These are phyloP conservation scores for Pyrus pyrifolia DNA, from an alignment of 306 rosid species.

Conservation along the genomic window DNA sequence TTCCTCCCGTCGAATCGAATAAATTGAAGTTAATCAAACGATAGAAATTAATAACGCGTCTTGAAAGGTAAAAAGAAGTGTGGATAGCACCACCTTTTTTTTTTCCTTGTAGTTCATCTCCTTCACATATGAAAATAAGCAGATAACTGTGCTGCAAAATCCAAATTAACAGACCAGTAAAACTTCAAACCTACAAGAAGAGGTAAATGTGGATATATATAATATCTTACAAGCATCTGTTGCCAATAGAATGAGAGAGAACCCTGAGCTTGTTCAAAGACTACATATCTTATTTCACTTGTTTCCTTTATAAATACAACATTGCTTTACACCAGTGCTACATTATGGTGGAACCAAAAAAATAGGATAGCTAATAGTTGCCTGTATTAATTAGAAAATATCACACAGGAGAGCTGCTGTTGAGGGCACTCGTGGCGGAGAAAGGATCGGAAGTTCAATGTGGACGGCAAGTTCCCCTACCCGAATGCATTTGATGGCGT, in stretches of 20 bases:
- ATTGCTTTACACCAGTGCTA: slow-evolving; percentile 55
- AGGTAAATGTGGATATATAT: slow-evolving; percentile 1
- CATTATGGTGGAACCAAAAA: slow-evolving; percentile 35
- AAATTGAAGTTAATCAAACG: too few relatives aligned
- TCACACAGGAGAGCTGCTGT: slow-evolving; percentile 32
- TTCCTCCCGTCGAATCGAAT: rapidly evolving
- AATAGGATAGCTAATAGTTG: slow-evolving; percentile 22
- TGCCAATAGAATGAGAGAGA: slow-evolving; percentile 24
- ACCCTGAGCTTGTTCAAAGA: slow-evolving; percentile 41
- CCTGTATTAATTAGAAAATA: slow-evolving; percentile 33
- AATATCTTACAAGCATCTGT: slow-evolving; percentile 20
- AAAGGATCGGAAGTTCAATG: slow-evolving; percentile 17
- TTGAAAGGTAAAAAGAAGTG: too few relatives aligned
- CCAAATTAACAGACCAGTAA: too few relatives aligned
- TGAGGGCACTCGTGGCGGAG: slow-evolving; percentile 18
- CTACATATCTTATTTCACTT: slow-evolving; percentile 36
- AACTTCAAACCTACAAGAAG: background rate
- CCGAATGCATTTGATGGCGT: slow-evolving; percentile 19
- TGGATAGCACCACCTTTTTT: too few relatives aligned
- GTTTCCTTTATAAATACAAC: slow-evolving; percentile 35
- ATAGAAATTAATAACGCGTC: too few relatives aligned
- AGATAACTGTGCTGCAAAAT: background rate
- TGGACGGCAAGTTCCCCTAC: slow-evolving; percentile 31
- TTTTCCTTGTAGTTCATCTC: background rate
- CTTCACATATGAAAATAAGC: background rate